Evolutionary conservation across 2,329 filamentous ascomycete species (phyloP), one percentile per base, ranked within the genome.

Genomic region (Aspergillus fumigatiaffinis): DNA sequence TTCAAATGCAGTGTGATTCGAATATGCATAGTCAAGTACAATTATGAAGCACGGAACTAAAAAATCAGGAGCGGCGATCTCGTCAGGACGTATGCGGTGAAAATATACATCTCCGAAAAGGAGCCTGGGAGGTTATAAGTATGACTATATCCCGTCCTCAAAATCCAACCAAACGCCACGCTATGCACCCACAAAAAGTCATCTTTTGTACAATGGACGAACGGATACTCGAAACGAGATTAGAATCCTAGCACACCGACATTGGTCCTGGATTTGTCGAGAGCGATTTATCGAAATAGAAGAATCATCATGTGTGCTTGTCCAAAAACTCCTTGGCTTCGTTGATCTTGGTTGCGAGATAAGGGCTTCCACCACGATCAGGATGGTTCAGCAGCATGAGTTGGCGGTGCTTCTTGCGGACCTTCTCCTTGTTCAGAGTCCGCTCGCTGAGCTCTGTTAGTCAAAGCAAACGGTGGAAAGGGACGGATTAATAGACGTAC

Each of bases 321-420:
- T 99, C 94, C 65, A 99, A 74, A 62, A 97, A 85, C 74, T 97
- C 93, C 77, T 99, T 99, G 42, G 94, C 94, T 76, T 99, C 94
- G 78, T 99, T 99, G 73, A 99, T 89, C 77, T 99, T 99, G 54
- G 92, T 97, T 14, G 94, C 94, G 48, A 99, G 80, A 73, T 97
- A 99, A 7, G 94, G 94, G 72, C 92, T 97, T 42, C 94, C 94
- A 64, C 94, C 94, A 71, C 94, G 89, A 82, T 99, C 94, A 62
- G 94, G 94, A 76, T 99, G 94, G 82, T 99, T 99, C 64, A 96
- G 82, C 56, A 99, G 86, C 93, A 99, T 99, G 65, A 97, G 86
- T 54, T 88, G 91, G 63, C 94, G 88, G 78, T 99, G 94, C 67
- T 92, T 91, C 79, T 97, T 97, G 73, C 94, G 91, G 68, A 99